A percentile compares a stretch with the other conserved stretches of the same genome.
phyloP scores from a whole-genome alignment of 2,329 filamentous ascomycete genomes.

The Pseudogymnoascus sp. region DNA sequence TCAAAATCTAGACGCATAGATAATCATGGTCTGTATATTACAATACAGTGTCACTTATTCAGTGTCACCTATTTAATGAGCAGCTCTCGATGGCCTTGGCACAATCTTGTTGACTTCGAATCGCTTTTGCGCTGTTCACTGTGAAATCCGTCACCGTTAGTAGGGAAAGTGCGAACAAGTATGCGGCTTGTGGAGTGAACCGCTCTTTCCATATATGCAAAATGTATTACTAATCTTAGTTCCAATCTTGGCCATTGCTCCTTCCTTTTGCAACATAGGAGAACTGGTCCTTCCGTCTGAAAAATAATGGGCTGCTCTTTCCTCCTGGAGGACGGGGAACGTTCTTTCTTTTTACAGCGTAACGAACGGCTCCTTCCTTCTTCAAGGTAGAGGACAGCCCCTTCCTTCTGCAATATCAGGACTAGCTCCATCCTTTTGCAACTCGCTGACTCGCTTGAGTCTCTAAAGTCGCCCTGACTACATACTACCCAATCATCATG shows the following conservation, averaged over 20 bases:
- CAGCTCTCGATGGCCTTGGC: background rate
- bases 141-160: background rate
- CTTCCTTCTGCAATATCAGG: background rate
- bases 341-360: background rate
- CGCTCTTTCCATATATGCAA: background rate
- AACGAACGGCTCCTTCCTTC: background rate
- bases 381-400: background rate
- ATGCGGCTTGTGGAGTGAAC: background rate
- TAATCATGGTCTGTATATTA: background rate
- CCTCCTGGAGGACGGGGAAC: background rate
- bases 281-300: background rate
- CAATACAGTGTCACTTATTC: background rate
- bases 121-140: background rate
- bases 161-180: background rate
- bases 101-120: background rate
- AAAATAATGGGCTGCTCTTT: background rate
- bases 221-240: background rate
- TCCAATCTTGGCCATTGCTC: background rate
- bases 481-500: background rate
- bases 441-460: background rate
- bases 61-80: background rate
- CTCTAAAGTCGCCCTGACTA: background rate
- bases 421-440: background rate
- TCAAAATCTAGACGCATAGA: background rate
- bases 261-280: background rate